Evolutionary conservation across 2,329 filamentous ascomycete genomes (phyloP).

Genomic region (Pseudocercospora cruenta): DNA sequence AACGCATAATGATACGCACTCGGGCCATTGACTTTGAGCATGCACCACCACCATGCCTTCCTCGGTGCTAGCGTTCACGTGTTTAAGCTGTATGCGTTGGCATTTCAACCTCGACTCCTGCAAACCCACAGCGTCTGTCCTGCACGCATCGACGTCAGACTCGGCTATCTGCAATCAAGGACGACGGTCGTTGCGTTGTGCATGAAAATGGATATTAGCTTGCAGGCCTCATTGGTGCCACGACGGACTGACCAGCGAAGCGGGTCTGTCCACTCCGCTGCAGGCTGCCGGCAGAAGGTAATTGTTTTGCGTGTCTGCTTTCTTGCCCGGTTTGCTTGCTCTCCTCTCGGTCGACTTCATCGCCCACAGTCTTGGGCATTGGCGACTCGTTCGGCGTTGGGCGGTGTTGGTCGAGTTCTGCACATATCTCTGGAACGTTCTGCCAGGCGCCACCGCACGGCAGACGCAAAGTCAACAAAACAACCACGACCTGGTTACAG

Average conservation of each 20-base stretch:
- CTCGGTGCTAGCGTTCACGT: not conserved
- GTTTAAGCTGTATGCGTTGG: conserved; percentile 2
- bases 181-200: conserved; percentile 13
- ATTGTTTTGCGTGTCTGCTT: conserved; percentile 2
- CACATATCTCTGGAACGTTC: not conserved
- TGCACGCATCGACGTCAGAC: conserved; percentile 18
- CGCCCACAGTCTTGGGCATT: conserved; percentile 10
- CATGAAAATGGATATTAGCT: conserved; percentile 17
- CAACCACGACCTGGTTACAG: conserved; percentile 5
- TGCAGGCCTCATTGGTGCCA: conserved; percentile 18
- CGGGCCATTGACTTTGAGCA: conserved; percentile 4
- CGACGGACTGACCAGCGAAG: conserved; percentile 6
- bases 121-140: not conserved
- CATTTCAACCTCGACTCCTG: conserved; percentile 3
- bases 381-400: conserved; percentile 10
- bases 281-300: conserved; percentile 16
- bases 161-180: conserved; percentile 14
- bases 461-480: not conserved
- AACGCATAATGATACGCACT: not conserved
- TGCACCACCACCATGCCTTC: not conserved
- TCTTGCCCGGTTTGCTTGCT: not conserved
- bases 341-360: conserved; percentile 6
- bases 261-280: conserved; percentile 12
- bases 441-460: not conserved
- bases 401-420: conserved; percentile 8